These are phyloP conservation scores for Jacaranda mimosifolia DNA, from an alignment of 257 asterid species.

Conservation along the genomic window DNA sequence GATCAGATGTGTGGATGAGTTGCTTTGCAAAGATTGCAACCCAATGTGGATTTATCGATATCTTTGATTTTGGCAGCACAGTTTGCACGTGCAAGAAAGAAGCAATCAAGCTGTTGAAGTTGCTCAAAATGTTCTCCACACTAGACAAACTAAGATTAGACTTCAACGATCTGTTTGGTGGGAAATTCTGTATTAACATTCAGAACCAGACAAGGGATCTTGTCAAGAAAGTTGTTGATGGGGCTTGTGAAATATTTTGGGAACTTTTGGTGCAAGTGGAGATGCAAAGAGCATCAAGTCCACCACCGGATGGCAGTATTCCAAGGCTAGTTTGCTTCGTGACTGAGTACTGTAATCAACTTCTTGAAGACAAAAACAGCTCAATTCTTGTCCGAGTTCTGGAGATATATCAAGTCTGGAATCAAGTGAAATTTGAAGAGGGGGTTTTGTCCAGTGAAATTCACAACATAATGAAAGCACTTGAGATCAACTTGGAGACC, in stretches of 20 bases:
- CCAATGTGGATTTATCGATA: conserved; percentile 63
- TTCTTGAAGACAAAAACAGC: conserved; percentile 72
- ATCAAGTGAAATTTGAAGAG: conserved; percentile 41
- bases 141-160: conserved; percentile 67
- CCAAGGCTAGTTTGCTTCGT: conserved; percentile 72
- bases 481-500: conserved; percentile 67
- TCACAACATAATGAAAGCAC: conserved; percentile 52
- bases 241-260: conserved; percentile 70
- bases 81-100: conserved; percentile 76
- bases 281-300: conserved; percentile 56
- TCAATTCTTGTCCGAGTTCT: conserved; percentile 60
- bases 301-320: conserved; percentile 72
- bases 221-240: conserved; percentile 69
- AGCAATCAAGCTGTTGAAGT: conserved; percentile 77
- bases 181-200: conserved; percentile 61
- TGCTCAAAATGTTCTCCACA: conserved; percentile 72
- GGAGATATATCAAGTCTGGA: conserved; percentile 79
- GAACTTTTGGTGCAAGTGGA: conserved; percentile 79
- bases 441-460: conserved; percentile 58
- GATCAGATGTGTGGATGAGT: conserved; percentile 54
- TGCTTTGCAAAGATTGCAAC: conserved; percentile 70
- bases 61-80: conserved; percentile 61
- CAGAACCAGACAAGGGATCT: conserved; percentile 72
- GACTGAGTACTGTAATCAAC: conserved; percentile 67
- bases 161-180: conserved; percentile 76